These are phyloP conservation scores for Candida silvicultrix DNA, from an alignment of 805 yeast species.

Conservation along the genomic window DNA sequence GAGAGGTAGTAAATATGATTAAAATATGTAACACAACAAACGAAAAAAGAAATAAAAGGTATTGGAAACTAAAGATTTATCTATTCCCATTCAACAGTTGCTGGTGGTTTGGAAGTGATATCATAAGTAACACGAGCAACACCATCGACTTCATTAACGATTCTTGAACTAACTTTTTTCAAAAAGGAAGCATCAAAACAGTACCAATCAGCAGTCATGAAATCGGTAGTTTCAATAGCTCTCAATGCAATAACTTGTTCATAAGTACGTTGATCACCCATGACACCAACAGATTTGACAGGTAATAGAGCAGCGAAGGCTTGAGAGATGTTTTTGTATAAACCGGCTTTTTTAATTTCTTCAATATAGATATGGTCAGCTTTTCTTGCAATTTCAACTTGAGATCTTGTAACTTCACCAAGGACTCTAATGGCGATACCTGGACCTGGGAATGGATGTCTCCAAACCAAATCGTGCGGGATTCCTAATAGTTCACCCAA, in stretches of 20 bases:
- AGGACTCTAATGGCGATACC: slow-evolving; percentile 98
- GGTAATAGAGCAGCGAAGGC: slow-evolving; percentile 97
- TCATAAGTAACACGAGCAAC: slow-evolving; percentile 99
- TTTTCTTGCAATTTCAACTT: slow-evolving; percentile 94
- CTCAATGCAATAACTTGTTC: slow-evolving; percentile 99
- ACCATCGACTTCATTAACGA: slow-evolving; percentile 97
- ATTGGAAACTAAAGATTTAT: not conserved
- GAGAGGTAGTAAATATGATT: no score
- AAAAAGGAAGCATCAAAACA: slow-evolving; percentile 88
- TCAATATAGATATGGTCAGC: slow-evolving; percentile 95
- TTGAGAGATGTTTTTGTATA: slow-evolving; percentile 89
- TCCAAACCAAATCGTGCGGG: slow-evolving; percentile 96
- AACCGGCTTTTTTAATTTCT: slow-evolving; percentile 90
- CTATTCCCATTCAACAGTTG: slow-evolving; percentile 99
- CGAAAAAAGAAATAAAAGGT: not conserved
- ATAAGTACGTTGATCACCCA: slow-evolving; percentile 99
- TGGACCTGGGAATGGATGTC: slow-evolving; percentile 99
- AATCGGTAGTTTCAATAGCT: slow-evolving; percentile 96
- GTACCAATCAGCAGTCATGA: slow-evolving; percentile 99
- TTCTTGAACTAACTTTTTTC: slow-evolving; percentile 90
- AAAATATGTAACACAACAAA: not conserved
- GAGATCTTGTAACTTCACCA: slow-evolving; percentile 92
- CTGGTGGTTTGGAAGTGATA: slow-evolving; percentile 98
- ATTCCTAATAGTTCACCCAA: slow-evolving; percentile 93
- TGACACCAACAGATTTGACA: slow-evolving; percentile 97